Conservation (phyloP, 192 early-diverging fungal species). For the Chytriomyces confervae region DNA sequence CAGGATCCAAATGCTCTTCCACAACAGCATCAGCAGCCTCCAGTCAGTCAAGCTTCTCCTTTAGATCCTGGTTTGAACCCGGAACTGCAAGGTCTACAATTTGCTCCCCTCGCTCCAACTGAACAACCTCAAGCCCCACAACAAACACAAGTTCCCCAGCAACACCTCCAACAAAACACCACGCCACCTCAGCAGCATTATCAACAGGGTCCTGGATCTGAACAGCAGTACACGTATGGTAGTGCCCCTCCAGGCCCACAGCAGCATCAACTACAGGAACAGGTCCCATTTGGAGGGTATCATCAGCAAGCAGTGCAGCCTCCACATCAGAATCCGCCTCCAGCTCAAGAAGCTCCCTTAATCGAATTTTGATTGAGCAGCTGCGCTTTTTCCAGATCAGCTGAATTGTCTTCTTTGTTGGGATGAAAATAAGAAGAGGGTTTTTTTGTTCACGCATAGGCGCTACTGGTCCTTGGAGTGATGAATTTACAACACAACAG, state of each 20-base stretch:
- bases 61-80: background rate
- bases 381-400: too few relatives aligned
- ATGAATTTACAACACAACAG: too few relatives aligned
- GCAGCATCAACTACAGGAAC: constrained; percentile 2
- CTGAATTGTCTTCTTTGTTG: too few relatives aligned
- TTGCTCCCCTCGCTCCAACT: background rate
- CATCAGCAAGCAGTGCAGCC: constrained; percentile 39
- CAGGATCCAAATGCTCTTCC: background rate
- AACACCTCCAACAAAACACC: background rate
- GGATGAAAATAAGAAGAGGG: too few relatives aligned
- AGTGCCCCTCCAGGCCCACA: constrained; percentile 4
- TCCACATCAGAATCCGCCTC: constrained; percentile 18
- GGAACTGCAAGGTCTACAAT: constrained; percentile 13
- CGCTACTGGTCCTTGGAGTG: too few relatives aligned
- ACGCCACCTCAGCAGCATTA: constrained; percentile 9
- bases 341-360: constrained; percentile 59
- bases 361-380: constrained; percentile 55
- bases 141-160: background rate
- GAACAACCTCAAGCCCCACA: background rate
- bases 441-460: too few relatives aligned
- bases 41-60: background rate
- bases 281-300: background rate
- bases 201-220: background rate
- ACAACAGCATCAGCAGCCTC: background rate
- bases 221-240: constrained; percentile 31